These are phyloP conservation scores for Starmerella gropengiesseri DNA, from an alignment of 805 yeast genomes.

Conservation along the genomic window DNA sequence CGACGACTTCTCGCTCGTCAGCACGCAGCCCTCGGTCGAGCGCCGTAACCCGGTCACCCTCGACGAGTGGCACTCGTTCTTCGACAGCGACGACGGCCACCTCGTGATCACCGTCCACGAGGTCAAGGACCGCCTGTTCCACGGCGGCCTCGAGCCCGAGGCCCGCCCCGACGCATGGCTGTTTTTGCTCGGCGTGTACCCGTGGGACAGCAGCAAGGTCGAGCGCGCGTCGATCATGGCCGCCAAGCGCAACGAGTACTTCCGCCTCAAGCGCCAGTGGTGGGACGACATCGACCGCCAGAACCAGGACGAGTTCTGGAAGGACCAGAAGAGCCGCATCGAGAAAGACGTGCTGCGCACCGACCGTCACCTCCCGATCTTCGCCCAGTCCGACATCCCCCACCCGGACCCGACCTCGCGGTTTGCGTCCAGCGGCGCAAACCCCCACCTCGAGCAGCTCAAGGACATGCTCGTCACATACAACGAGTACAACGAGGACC, in stretches of 20 bases:
- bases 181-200: conserved; percentile 68
- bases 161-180: conserved; percentile 75
- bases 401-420: conserved; percentile 38
- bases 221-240: conserved; percentile 53
- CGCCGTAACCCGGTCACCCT: conserved; percentile 55
- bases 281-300: conserved; percentile 56
- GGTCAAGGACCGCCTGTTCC: conserved; percentile 73
- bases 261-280: conserved; percentile 48
- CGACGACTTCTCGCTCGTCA: conserved; percentile 36
- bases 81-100: conserved; percentile 61
- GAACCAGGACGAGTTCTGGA: conserved; percentile 60
- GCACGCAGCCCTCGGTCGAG: conserved; percentile 45
- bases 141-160: conserved; percentile 63
- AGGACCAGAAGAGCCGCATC: conserved; percentile 78
- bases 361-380: conserved; percentile 66
- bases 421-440: conserved; percentile 55
- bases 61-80: conserved; percentile 76
- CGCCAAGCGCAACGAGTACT: conserved; percentile 50
- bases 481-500: conserved; percentile 67
- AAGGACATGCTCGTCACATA: conserved; percentile 75
- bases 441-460: conserved; percentile 62
- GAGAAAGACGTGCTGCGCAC: conserved; percentile 91
- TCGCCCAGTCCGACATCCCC: conserved; percentile 38
- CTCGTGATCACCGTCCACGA: conserved; percentile 63
- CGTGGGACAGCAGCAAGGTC: conserved; percentile 71